phyloP scores from a whole-genome alignment of 2,329 filamentous ascomycete species.

The Pseudopyricularia cyperi region DNA sequence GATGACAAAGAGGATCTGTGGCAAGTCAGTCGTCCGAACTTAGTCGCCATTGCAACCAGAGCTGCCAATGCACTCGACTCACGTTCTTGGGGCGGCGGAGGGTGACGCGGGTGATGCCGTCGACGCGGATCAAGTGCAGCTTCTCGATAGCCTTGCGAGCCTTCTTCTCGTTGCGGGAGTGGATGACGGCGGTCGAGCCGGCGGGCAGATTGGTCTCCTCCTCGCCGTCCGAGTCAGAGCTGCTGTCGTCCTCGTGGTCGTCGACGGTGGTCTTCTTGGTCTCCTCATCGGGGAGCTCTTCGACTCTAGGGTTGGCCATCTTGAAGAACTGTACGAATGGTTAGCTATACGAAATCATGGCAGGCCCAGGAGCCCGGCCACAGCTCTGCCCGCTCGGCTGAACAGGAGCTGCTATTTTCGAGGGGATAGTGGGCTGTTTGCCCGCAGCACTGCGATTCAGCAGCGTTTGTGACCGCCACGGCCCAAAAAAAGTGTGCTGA shows the following conservation, averaged over 20 bases:
- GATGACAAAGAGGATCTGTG: conserved; percentile 96
- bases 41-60: background rate
- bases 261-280: conserved; percentile 69
- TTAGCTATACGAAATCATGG: background rate
- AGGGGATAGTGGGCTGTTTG: too few relatives aligned
- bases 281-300: conserved; percentile 91
- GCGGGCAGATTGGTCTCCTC: conserved; percentile 54
- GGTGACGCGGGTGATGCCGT: conserved; percentile 95
- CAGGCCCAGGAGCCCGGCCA: too few relatives aligned
- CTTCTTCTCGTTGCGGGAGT: conserved; percentile 99
- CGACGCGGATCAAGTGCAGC: conserved; percentile 90
- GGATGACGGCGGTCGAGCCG: conserved; percentile 79
- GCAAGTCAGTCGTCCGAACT: background rate
- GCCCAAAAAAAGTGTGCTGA: too few relatives aligned
- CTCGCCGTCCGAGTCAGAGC: conserved; percentile 67
- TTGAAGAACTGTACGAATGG: conserved; percentile 27
- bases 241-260: conserved; percentile 58
- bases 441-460: too few relatives aligned
- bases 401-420: too few relatives aligned
- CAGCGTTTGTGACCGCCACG: background rate
- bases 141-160: conserved; percentile 98
- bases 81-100: conserved; percentile 98
- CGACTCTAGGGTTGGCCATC: conserved; percentile 97
- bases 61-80: conserved; percentile 30
- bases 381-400: background rate